Evolutionary conservation across 2,329 filamentous ascomycete species (phyloP).

Genomic region (Pezicula radicicola): DNA sequence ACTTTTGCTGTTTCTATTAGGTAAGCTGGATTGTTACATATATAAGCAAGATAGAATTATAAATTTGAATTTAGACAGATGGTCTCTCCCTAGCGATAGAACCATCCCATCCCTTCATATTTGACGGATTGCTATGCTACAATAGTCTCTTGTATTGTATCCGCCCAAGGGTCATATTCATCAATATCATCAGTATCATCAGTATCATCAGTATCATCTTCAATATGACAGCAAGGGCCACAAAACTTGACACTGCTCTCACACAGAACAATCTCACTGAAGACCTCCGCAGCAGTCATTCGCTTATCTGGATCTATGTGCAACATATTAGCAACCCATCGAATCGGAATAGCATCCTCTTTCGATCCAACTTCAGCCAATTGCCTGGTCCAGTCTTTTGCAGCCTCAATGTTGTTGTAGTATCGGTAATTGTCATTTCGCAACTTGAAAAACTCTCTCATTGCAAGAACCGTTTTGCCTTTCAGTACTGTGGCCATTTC

Average conservation of each 20-base stretch:
- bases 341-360: not conserved
- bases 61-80: no score
- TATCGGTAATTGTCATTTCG: not conserved
- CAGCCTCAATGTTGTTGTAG: constrained; percentile 1
- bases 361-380: not conserved
- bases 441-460: constrained; percentile 2
- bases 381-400: not conserved
- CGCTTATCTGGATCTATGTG: not conserved
- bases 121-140: no score
- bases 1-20: no score
- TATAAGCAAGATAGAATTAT: no score
- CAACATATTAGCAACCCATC: not conserved
- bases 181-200: not conserved
- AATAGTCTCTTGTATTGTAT: not conserved
- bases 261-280: not conserved
- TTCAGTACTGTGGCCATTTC: constrained; percentile 16
- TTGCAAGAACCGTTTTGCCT: constrained; percentile 1
- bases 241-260: not conserved
- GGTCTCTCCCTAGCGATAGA: no score
- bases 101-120: no score
- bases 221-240: not conserved
- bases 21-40: no score
- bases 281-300: not conserved
- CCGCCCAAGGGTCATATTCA: not conserved
- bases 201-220: not conserved